Evolutionary conservation across 2,329 filamentous ascomycete genomes (phyloP), one percentile per base, ranked within the genome.

Genomic region (Raffaelea ambrosiae): DNA sequence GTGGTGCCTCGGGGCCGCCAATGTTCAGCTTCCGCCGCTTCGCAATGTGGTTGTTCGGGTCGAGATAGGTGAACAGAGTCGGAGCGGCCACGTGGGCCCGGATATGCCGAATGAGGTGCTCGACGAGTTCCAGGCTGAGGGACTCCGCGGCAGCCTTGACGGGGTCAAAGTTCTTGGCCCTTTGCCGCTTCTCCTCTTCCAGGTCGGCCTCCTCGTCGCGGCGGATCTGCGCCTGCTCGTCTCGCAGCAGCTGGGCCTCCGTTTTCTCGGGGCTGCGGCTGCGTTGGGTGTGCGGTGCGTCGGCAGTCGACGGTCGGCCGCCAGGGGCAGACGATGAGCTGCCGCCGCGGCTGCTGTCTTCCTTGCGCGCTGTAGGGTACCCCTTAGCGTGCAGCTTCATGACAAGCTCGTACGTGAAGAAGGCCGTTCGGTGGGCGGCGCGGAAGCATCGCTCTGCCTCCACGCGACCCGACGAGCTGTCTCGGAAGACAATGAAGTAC

Each of bases 391-490:
- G 84, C 48, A 88, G 82, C 61, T 91, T 85, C 88, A 98, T 95
- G 40, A 81, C 79, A 86, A 98, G 91, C 51, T 69, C 71, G 52
- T 97, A 97, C 2, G 86, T 96, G 69, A 98, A 98, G 53, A 98
- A 79, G 5, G 86, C 78, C 40, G 84, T 84, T 62, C 86, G 84
- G 61, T 96, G 83, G 55, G 86, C 89, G 45, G 83, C 77, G 47
- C 79, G 75, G 63, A 81, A 90, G 61, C 90, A 96, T 52, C 86
- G 77, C 55, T 87, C 83, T 1, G 88, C 84, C 65, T 96, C 89
- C 48, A 83, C 74, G 57, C 89, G 83, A 3, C 91, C 91, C 9
- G 76, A 72, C 47, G 79, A 77, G 2, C 81, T 87, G 57, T 91
- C 84, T 44, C 86, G 80, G 59, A 98, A 98, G n/a, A 89, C 73